Evolutionary conservation across 305 asterid genomes (phyloP), one percentile per base, ranked within the genome.

Genomic region (Fraxinus baroniana): DNA sequence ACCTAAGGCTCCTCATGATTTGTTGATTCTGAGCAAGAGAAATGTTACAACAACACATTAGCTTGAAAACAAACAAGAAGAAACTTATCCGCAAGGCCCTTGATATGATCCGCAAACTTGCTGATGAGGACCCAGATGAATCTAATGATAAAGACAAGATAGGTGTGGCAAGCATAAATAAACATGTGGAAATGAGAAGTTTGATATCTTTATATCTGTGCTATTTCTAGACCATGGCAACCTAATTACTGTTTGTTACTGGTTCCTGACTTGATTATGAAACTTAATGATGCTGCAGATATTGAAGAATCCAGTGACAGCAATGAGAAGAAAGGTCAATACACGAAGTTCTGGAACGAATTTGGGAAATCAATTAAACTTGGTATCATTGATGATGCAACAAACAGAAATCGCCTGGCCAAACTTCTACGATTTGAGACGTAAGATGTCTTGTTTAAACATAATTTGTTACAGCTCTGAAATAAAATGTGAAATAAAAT

Each of bases 1-100:
- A 3, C 55, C 55, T 0, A 46, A 93, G 92, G 97, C 97, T 49
- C 97, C 97, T 75, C 90, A 87, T 1, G 95, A 93, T 89, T 62
- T 73, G 80, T 82, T 18, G 66, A 55, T 55, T 55, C 66, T n/a
- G 66, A 55, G n/a, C 66, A 5, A 55, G 66, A 5, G 97, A 93
- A 32, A 85, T 46, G 55, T 3, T 46, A 46, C n/a, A 46, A 46
- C 55, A 46, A 3, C 55, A 46, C 55, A 46, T n/a, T 3, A 46
- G 55, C 5, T 46, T 46, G 55, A 46, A 46, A 46, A 46, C 55
- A 46, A 46, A 12, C 55, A 46, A 46, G 55, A 46, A 46, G 55
- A 46, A 46, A 46, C n/a, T 46, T 3, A 46, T 46, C 55, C 55
- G 55, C 55, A 46, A 46, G 55, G 55, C 55, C n/a, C 55, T 46